Evolutionary conservation across 1,284 basidiomycete species (phyloP).

Genomic region (Sporisorium scitamineum): DNA sequence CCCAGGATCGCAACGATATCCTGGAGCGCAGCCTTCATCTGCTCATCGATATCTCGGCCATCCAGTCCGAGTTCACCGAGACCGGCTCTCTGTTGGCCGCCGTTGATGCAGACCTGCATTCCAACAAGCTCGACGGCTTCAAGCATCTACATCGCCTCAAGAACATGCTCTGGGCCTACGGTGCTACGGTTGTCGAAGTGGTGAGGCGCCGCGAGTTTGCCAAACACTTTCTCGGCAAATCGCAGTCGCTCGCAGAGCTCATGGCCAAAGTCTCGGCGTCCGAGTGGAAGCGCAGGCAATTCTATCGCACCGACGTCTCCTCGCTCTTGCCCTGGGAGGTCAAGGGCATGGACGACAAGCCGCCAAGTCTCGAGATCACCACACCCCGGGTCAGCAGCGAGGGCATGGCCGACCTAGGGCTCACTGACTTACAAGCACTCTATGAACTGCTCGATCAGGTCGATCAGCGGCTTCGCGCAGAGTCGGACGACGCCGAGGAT

Average conservation of each 20-base stretch:
- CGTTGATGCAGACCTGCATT: constrained; percentile 56
- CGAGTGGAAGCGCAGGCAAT: constrained; percentile 57
- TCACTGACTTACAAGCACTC: constrained; percentile 53
- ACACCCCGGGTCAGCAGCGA: constrained; percentile 47
- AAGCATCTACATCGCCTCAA: constrained; percentile 88
- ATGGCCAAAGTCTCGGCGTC: constrained; percentile 62
- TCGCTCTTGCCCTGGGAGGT: constrained; percentile 62
- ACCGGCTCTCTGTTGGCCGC: constrained; percentile 52
- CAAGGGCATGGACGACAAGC: constrained; percentile 56
- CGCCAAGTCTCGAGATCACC: constrained; percentile 63
- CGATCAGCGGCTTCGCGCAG: constrained; percentile 38
- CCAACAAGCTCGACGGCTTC: constrained; percentile 76
- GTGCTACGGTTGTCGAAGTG: constrained; percentile 89
- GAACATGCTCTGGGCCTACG: constrained; percentile 90
- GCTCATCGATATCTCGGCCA: constrained; percentile 64
- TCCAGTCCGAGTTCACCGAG: constrained; percentile 67
- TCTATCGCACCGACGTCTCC: constrained; percentile 50
- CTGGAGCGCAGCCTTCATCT: constrained; percentile 59
- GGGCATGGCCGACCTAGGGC: constrained; percentile 43
- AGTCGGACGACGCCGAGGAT: constrained; percentile 7
- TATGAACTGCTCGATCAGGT: constrained; percentile 55
- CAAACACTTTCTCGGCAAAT: constrained; percentile 54
- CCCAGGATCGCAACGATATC: constrained; percentile 66
- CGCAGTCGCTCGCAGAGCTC: constrained; percentile 64
- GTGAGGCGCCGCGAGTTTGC: constrained; percentile 86